Base-by-base conservation (phyloP, 768 basidiomycete genomes). In the Porphyrellus cyaneotinctus region DNA sequence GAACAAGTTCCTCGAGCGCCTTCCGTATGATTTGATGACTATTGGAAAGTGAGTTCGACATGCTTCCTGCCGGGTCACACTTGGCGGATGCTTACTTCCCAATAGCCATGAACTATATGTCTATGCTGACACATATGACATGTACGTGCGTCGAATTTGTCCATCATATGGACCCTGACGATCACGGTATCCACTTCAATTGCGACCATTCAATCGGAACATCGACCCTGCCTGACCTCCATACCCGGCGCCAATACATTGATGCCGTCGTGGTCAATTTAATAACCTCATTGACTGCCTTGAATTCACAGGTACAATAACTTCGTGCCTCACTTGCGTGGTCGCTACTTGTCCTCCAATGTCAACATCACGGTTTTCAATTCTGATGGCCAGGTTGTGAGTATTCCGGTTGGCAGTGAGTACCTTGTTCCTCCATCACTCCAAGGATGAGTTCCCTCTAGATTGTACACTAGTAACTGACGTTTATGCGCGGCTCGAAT, bases 311-410 rank as follows among this genome's bases (percentile, higher is more conserved):
- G 81, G 70, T 74, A 86, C 65, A 69, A 75, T 47, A 86, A 86
- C 64, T 87, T 91, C 60, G 82, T 72, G 4, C 84, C 82, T 3
- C 70, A 80, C 42, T 77, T 84, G 67, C 74, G 79, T 9, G 90
- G 87, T 7, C 77, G 84, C 41, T 94, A 92, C 67, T 71, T 97
- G 43, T 83, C 90, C 1, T 89, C 85, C 2, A 95, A 95, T 61
- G 88, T 82, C 50, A 89, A 95, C 70, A 89, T 95, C 64, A 92
- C 91, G 2, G 63, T 87, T 11, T 56, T 75, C 15, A 76, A 79
- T 59, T 60, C 71, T 36, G 49, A 67, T 14, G 74, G 72, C 15
- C 53, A 70, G 23, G 54, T 52, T 2, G 64, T 69, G 53, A 76
- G 68, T 43, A 70, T 77, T 1, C 77, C 79, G 0, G 65, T 80